Evolutionary conservation across 208 protist genomes (phyloP).

Genomic region (Acanthamoeba sp.): DNA sequence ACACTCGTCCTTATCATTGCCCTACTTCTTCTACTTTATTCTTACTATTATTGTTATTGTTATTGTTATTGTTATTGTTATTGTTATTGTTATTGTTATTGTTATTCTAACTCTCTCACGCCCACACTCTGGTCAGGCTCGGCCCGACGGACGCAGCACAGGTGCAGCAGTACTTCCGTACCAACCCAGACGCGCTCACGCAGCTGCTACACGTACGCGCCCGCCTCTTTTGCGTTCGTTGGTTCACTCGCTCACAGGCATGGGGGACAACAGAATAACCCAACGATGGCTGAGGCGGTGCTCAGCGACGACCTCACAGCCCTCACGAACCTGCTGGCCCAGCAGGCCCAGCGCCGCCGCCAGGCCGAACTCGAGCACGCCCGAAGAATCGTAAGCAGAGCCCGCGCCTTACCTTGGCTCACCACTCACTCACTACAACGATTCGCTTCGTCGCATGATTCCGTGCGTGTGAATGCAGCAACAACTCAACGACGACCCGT

Average conservation of each 20-base stretch:
- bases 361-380: constrained; percentile 63
- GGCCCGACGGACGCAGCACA: background rate
- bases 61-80: background rate
- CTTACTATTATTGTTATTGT: background rate
- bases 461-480: too few relatives aligned
- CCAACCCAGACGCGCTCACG: constrained; percentile 55
- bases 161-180: constrained; percentile 75
- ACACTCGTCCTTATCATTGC: background rate
- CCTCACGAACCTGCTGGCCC: constrained; percentile 15
- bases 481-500: constrained; percentile 82
- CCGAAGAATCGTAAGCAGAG: constrained; percentile 14
- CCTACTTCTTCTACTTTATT: background rate
- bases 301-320: constrained; percentile 72
- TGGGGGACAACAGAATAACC: constrained; percentile 71
- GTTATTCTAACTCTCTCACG: too few relatives aligned
- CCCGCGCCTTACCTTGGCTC: background rate
- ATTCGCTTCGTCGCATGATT: too few relatives aligned
- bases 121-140: background rate
- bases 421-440: too few relatives aligned
- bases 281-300: constrained; percentile 81
- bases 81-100: too few relatives aligned
- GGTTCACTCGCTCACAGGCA: background rate
- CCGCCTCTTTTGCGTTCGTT: background rate
- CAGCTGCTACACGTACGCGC: constrained; percentile 70
- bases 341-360: background rate